Conservation (phyloP, 192 early-diverging fungal species). For the Coemansia sp. region DNA sequence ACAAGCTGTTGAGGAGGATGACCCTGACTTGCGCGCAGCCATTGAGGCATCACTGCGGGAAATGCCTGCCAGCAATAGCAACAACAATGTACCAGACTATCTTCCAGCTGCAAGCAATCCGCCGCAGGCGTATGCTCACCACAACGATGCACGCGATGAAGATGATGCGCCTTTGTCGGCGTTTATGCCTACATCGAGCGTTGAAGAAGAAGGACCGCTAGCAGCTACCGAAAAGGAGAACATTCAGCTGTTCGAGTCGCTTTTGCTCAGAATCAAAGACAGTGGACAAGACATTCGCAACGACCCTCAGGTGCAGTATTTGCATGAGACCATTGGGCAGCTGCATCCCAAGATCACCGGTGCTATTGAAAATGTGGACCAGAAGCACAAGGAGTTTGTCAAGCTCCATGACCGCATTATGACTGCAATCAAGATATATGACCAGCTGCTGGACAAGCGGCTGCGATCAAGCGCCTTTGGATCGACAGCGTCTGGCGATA, state of each 20-base stretch:
- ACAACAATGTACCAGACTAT: slow-evolving; percentile 25
- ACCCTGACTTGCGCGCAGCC: slow-evolving; percentile 69
- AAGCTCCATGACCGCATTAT: slow-evolving; percentile 82
- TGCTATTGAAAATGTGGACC: slow-evolving; percentile 68
- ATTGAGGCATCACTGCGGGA: slow-evolving; percentile 77
- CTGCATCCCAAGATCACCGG: slow-evolving; percentile 81
- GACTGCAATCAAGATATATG: slow-evolving; percentile 80
- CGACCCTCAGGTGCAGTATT: slow-evolving; percentile 74
- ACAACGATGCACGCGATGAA: slow-evolving; percentile 3
- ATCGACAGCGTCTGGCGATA: slow-evolving; percentile 14
- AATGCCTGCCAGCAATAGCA: slow-evolving; percentile 21
- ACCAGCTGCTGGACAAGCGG: slow-evolving; percentile 79
- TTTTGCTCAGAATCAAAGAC: slow-evolving; percentile 77
- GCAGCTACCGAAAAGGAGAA: slow-evolving; percentile 80
- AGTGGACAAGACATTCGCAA: slow-evolving; percentile 74
- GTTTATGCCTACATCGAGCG: slow-evolving; percentile 36
- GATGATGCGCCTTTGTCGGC: slow-evolving; percentile 22
- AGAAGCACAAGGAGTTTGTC: slow-evolving; percentile 75
- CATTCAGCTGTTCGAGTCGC: slow-evolving; percentile 81
- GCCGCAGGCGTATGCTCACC: background rate
- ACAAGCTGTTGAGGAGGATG: slow-evolving; percentile 57
- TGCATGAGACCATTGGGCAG: slow-evolving; percentile 84
- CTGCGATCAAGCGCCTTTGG: slow-evolving; percentile 52
- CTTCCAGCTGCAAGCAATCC: slow-evolving; percentile 5
- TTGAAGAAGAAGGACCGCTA: slow-evolving; percentile 58